Percentiles rank a stretch among this genome's conserved stretches.
Evolutionary conservation across 2,329 filamentous ascomycete species (phyloP).

Genomic region (Coniochaeta hoffmannii): DNA sequence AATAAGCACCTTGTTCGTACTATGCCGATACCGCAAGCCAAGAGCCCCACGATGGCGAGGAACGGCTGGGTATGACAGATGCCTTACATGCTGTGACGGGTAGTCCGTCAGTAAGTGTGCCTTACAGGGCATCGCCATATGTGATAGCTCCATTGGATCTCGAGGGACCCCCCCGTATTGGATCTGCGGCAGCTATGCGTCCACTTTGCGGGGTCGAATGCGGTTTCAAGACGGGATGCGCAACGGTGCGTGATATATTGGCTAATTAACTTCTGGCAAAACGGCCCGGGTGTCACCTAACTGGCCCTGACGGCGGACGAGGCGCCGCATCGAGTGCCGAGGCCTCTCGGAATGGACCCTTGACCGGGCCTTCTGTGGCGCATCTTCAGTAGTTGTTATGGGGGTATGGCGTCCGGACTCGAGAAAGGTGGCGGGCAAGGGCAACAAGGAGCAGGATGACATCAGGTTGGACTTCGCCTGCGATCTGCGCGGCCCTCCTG

Average conservation of each 20-base stretch:
- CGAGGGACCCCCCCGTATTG: background rate
- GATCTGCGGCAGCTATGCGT: background rate
- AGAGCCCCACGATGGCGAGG: background rate
- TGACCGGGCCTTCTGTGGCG: background rate
- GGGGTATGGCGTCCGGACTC: background rate
- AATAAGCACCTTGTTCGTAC: background rate
- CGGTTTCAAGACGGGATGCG: background rate
- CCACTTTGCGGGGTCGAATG: background rate
- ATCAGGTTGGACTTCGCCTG: background rate
- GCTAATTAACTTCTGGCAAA: conserved; percentile 1
- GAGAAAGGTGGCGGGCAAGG: background rate
- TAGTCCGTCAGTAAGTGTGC: no score
- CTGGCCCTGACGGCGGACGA: background rate
- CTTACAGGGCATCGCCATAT: background rate
- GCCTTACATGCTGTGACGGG: background rate
- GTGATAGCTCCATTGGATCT: background rate
- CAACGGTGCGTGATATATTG: background rate
- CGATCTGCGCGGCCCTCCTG: background rate
- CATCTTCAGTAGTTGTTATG: background rate
- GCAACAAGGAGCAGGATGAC: background rate
- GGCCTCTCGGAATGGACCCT: background rate
- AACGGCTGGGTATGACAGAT: background rate
- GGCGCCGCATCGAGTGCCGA: background rate
- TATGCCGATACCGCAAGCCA: background rate
- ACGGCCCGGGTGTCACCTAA: background rate